Evolutionary conservation across 768 basidiomycete species (phyloP).

Genomic region (Agaricus blazei): DNA sequence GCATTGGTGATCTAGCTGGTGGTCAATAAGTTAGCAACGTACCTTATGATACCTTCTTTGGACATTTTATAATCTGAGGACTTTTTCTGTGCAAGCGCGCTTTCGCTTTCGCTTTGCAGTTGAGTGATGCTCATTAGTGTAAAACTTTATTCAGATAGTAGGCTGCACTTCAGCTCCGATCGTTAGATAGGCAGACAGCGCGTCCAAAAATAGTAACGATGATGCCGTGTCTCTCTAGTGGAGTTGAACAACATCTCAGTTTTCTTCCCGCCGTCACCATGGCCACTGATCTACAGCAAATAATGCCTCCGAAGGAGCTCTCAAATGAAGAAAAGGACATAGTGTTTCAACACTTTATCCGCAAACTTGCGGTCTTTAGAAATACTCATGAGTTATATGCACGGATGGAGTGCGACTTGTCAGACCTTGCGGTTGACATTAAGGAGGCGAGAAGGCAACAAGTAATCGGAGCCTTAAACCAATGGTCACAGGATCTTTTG

Average conservation of each 20-base stretch:
- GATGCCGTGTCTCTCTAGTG: too few relatives aligned
- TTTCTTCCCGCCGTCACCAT: conserved; percentile 2
- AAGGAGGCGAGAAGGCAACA: conserved; percentile 18
- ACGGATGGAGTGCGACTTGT: conserved; percentile 22
- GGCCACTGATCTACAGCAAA: conserved; percentile 19
- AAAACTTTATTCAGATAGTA: too few relatives aligned
- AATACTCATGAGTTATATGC: conserved; percentile 39
- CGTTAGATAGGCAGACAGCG: too few relatives aligned
- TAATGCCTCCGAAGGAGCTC: conserved; percentile 36
- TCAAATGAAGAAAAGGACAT: conserved; percentile 24
- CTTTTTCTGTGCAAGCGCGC: too few relatives aligned
- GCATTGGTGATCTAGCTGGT: too few relatives aligned
- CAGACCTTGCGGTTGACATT: background rate
- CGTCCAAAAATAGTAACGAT: too few relatives aligned
- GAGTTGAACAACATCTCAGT: background rate
- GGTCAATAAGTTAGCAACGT: too few relatives aligned
- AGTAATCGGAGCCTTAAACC: conserved; percentile 29
- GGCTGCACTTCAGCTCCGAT: too few relatives aligned
- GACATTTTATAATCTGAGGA: too few relatives aligned
- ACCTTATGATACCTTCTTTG: too few relatives aligned
- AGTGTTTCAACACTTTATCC: conserved; percentile 39
- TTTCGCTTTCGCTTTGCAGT: too few relatives aligned
- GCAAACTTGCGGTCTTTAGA: conserved; percentile 39
- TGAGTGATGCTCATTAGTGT: too few relatives aligned
- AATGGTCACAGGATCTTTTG: conserved; percentile 40